These are phyloP conservation scores for Cystobasidiaceae sp. DNA, from an alignment of 1,284 basidiomycete genomes.

Conservation along the genomic window DNA sequence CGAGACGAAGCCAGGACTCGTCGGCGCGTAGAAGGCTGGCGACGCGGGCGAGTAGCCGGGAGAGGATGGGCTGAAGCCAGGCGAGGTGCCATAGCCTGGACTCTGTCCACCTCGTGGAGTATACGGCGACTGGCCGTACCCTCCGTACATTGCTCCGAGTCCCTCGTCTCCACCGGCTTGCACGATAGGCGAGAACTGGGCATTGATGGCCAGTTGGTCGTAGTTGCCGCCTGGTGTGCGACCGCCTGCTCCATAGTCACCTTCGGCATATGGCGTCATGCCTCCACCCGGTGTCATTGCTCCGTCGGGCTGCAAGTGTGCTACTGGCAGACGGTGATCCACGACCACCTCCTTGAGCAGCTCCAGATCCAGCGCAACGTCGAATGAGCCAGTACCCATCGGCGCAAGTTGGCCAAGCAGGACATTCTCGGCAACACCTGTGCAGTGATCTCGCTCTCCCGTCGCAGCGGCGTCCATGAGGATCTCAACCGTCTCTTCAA, in stretches of 20 bases:
- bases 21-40: constrained; percentile 30
- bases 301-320: constrained; percentile 60
- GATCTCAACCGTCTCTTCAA: constrained; percentile 99
- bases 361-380: constrained; percentile 91
- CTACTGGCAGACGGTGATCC: constrained; percentile 79
- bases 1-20: constrained; percentile 55
- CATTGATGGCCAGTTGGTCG: constrained; percentile 46
- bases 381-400: constrained; percentile 52
- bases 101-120: constrained; percentile 54
- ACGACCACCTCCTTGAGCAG: constrained; percentile 99
- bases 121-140: constrained; percentile 40
- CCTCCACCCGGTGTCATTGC: constrained; percentile 57
- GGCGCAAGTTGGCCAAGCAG: constrained; percentile 99
- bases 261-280: constrained; percentile 80
- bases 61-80: constrained; percentile 65
- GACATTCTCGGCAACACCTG: constrained; percentile 96
- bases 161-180: constrained; percentile 74
- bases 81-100: constrained; percentile 49
- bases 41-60: constrained; percentile 55
- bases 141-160: constrained; percentile 48
- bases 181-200: constrained; percentile 90
- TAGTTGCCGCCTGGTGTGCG: constrained; percentile 39
- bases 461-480: constrained; percentile 97
- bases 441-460: constrained; percentile 96
- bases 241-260: constrained; percentile 37